Evolutionary conservation across 495 filamentous ascomycete genomes (phyloP).

Genomic region (Evernia prunastri): DNA sequence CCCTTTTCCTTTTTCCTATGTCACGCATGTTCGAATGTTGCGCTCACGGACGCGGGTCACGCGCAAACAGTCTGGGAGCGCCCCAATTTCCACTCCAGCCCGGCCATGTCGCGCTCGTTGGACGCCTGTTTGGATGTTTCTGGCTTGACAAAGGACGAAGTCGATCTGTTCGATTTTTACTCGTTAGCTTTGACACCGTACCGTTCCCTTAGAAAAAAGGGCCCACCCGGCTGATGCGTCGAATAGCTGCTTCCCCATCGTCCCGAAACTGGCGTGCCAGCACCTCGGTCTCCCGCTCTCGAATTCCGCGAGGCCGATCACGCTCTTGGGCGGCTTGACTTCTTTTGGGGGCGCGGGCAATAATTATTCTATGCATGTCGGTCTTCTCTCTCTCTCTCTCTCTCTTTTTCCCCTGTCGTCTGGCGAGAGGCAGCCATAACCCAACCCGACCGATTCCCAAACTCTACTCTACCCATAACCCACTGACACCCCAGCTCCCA

Average conservation of each 20-base stretch:
- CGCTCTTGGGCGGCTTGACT: slow-evolving; percentile 49
- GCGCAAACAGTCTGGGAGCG: slow-evolving; percentile 53
- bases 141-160: background rate
- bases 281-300: slow-evolving; percentile 44
- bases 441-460: no score
- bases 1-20: no score
- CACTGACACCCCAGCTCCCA: background rate
- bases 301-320: slow-evolving; percentile 41
- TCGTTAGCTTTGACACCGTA: background rate
- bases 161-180: slow-evolving; percentile 12
- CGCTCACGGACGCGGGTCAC: slow-evolving; percentile 1
- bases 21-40: background rate
- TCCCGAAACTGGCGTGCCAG: slow-evolving; percentile 50
- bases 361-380: slow-evolving; percentile 55
- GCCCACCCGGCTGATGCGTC: slow-evolving; percentile 19
- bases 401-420: no score
- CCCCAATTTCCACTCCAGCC: slow-evolving; percentile 43
- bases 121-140: slow-evolving; percentile 38
- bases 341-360: slow-evolving; percentile 56
- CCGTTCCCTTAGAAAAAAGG: background rate
- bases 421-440: no score
- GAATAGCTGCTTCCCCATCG: slow-evolving; percentile 49
- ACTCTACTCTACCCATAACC: no score
- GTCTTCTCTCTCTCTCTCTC: no score
- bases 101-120: slow-evolving; percentile 45